A percentile compares a stretch with the other conserved stretches of the same genome.
These are phyloP conservation scores for Parsonsia alboflavescens DNA, from an alignment of 257 asterid species.

Conservation along the genomic window DNA sequence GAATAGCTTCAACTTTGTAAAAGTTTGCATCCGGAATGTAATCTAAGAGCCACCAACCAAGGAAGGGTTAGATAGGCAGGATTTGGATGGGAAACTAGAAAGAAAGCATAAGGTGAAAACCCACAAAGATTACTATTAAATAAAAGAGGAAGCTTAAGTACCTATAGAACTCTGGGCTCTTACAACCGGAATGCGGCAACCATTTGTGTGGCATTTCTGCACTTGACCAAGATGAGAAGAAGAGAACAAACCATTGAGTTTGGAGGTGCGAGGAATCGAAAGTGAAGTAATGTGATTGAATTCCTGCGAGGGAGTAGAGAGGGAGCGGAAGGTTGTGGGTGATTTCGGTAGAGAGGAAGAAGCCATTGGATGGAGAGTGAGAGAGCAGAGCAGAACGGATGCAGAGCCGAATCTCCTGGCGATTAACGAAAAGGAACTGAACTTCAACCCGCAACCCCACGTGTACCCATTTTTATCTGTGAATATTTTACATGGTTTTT, in stretches of 20 bases:
- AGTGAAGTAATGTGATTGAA: slow-evolving; percentile 25
- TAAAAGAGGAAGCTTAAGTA: neutral
- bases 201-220: slow-evolving; percentile 20
- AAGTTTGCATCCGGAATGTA: slow-evolving; percentile 66
- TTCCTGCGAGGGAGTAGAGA: neutral
- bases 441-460: neutral
- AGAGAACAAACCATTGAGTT: slow-evolving; percentile 15
- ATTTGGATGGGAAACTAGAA: neutral
- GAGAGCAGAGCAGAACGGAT: neutral
- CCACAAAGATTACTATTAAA: neutral
- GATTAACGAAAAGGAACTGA: neutral
- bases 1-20: slow-evolving; percentile 87
- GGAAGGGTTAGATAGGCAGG: neutral
- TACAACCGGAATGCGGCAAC: slow-evolving; percentile 32
- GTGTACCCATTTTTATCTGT: neutral
- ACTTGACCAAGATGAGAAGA: slow-evolving; percentile 22
- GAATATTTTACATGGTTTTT: too few relatives aligned
- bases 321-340: neutral
- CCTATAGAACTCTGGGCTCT: slow-evolving; percentile 53
- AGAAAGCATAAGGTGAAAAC: neutral
- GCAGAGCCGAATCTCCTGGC: neutral
- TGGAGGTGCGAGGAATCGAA: slow-evolving; percentile 20
- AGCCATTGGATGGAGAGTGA: neutral
- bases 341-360: neutral
- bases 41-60: slow-evolving; percentile 32